These are phyloP conservation scores for Aspergillus sp. DNA, from an alignment of 2,329 filamentous ascomycete genomes.

Conservation along the genomic window DNA sequence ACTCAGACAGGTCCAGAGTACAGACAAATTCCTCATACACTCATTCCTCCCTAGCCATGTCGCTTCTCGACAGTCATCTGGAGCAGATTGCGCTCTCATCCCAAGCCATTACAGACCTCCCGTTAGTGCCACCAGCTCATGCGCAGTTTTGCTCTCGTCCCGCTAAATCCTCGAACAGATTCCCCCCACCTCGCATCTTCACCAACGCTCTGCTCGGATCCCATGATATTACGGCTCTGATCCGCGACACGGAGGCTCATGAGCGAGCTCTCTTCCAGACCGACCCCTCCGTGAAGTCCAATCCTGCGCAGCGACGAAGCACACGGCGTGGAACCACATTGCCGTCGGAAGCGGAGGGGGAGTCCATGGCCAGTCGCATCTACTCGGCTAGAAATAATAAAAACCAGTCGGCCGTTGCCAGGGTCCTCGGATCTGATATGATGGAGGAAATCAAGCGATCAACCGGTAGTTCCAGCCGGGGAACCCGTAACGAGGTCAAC, in stretches of 20 bases:
- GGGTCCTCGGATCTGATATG: conserved; percentile 82
- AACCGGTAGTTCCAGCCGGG: conserved; percentile 54
- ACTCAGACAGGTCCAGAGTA: neutral
- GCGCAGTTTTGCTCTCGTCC: neutral
- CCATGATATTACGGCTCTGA: conserved; percentile 90
- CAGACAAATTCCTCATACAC: neutral
- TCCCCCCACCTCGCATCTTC: conserved; percentile 89
- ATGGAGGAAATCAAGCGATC: conserved; percentile 73
- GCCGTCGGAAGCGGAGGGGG: conserved; percentile 37
- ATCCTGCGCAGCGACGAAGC: conserved; percentile 48
- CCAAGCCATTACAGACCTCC: conserved; percentile 70
- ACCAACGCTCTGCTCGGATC: conserved; percentile 86
- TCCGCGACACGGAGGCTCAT: conserved; percentile 91
- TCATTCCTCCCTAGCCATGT: conserved; percentile 51
- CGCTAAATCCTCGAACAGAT: conserved; percentile 53
- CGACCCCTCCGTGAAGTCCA: conserved; percentile 62
- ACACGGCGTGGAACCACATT: conserved; percentile 52
- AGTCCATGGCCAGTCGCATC: conserved; percentile 47
- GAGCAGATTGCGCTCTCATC: conserved; percentile 78
- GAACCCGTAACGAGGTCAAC: conserved; percentile 69
- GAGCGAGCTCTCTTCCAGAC: conserved; percentile 94
- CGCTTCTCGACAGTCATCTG: conserved; percentile 67
- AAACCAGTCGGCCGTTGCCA: conserved; percentile 80
- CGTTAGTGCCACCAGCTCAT: conserved; percentile 50
- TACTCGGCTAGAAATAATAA: conserved; percentile 57